These are phyloP conservation scores for Acacia concinna DNA, from an alignment of 331 rosid genomes.

Conservation along the genomic window DNA sequence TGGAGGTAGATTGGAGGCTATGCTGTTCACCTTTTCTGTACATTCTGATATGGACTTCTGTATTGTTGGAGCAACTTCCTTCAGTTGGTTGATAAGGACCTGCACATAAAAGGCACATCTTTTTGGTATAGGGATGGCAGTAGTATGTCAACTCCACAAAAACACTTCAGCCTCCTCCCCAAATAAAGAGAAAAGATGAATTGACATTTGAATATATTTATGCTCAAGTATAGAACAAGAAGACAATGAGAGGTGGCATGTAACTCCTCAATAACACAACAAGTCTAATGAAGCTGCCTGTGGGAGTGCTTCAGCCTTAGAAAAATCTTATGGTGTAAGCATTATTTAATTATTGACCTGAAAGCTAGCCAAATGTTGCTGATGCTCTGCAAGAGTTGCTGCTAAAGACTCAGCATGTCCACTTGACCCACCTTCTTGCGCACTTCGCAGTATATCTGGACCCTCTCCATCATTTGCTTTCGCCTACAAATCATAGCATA, in stretches of 20 bases:
- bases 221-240: slow-evolving; percentile 9
- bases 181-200: background rate
- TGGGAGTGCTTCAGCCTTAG: slow-evolving; percentile 17
- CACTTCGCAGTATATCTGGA: slow-evolving; percentile 85
- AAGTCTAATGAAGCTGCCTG: background rate
- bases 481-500: slow-evolving; percentile 53
- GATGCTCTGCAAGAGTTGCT: slow-evolving; percentile 96
- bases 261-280: slow-evolving; percentile 11
- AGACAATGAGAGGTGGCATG: slow-evolving; percentile 18
- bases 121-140: slow-evolving; percentile 1
- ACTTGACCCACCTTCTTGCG: slow-evolving; percentile 74
- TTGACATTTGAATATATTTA: background rate
- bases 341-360: slow-evolving; percentile 60
- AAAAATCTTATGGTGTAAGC: slow-evolving; percentile 20
- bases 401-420: slow-evolving; percentile 93
- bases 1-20: slow-evolving; percentile 71
- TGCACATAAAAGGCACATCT: slow-evolving; percentile 35
- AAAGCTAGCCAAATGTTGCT: slow-evolving; percentile 97
- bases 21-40: slow-evolving; percentile 82
- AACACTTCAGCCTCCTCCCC: slow-evolving; percentile 17
- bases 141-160: slow-evolving; percentile 13
- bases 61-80: slow-evolving; percentile 95
- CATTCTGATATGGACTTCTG: slow-evolving; percentile 94
- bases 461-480: slow-evolving; percentile 97
- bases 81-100: slow-evolving; percentile 97